These are phyloP conservation scores for Plasmodium vivax DNA, from an alignment of 169 alveolate genomes.

Conservation along the genomic window DNA sequence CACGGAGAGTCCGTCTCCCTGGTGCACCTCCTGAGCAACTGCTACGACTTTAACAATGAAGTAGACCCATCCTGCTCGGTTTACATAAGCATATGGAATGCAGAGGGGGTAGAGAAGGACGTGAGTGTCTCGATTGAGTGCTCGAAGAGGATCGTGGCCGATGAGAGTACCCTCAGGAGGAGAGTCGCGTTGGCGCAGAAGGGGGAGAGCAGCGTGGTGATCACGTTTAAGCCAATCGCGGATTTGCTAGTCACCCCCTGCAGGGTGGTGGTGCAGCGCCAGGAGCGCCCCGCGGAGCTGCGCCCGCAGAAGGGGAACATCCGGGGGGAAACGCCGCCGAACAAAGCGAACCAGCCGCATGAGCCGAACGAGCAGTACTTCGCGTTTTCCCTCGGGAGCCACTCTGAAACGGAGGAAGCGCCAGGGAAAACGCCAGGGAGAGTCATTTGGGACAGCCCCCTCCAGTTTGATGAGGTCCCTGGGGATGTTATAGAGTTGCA, in stretches of 20 bases:
- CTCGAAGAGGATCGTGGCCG: slow-evolving; percentile 7
- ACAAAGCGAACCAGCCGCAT: background rate
- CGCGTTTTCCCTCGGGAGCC: background rate
- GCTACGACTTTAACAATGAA: slow-evolving; percentile 40
- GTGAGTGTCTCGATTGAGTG: slow-evolving; percentile 22
- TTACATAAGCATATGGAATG: slow-evolving; percentile 67
- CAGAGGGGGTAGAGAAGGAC: slow-evolving; percentile 41
- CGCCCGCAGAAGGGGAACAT: background rate
- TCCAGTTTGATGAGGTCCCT: background rate
- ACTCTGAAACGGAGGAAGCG: background rate
- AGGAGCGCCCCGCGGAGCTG: background rate
- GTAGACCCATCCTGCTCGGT: slow-evolving; percentile 9
- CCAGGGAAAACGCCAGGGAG: background rate
- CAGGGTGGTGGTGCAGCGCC: background rate
- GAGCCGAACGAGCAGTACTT: background rate
- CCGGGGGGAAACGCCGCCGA: background rate
- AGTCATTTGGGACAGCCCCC: background rate
- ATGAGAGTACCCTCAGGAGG: background rate
- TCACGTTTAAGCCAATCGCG: slow-evolving; percentile 35
- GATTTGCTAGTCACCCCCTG: slow-evolving; percentile 28
- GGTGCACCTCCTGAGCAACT: slow-evolving; percentile 23
- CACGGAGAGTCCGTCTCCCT: slow-evolving; percentile 53
- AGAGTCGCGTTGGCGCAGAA: background rate
- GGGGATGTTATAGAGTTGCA: background rate
- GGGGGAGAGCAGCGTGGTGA: background rate